A percentile compares a stretch with the other conserved stretches of the same genome.
Evolutionary conservation across 2,329 filamentous ascomycete genomes (phyloP).

Genomic region (Aspergillus aculeatinus): DNA sequence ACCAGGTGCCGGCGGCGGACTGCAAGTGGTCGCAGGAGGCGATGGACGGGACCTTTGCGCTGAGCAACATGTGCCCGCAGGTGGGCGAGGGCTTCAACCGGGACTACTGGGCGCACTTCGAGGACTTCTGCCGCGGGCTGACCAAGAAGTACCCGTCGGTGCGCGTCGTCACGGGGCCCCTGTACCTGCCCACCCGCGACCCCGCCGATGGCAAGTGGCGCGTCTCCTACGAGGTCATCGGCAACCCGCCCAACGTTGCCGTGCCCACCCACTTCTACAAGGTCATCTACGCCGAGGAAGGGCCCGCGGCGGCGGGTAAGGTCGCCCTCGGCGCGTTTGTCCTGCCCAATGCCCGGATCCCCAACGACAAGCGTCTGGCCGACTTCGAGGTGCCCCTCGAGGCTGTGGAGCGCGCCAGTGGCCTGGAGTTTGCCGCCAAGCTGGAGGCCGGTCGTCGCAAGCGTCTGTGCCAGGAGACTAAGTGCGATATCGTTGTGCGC

Average conservation of each 20-base stretch:
- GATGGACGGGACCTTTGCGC: conserved; percentile 91
- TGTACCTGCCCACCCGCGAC: conserved; percentile 87
- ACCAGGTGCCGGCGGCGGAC: conserved; percentile 95
- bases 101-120: conserved; percentile 98
- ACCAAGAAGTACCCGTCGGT: conserved; percentile 80
- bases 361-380: conserved; percentile 79
- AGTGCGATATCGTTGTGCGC: conserved; percentile 77
- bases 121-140: conserved; percentile 89
- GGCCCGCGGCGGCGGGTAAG: conserved; percentile 58
- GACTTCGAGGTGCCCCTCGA: conserved; percentile 97
- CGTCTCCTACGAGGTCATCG: conserved; percentile 93
- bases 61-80: conserved; percentile 97
- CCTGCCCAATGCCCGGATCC: conserved; percentile 84
- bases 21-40: conserved; percentile 91
- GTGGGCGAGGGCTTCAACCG: conserved; percentile 98
- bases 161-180: conserved; percentile 84
- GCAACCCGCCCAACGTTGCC: conserved; percentile 85
- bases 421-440: conserved; percentile 84
- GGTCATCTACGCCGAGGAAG: conserved; percentile 94
- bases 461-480: conserved; percentile 81
- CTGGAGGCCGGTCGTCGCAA: conserved; percentile 71
- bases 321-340: conserved; percentile 94
- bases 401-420: conserved; percentile 85
- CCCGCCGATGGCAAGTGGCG: conserved; percentile 86
- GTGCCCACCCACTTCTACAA: conserved; percentile 99